These are phyloP conservation scores for Yamadazyma jaroonii DNA, from an alignment of 1,139 yeast species.

Conservation along the genomic window DNA sequence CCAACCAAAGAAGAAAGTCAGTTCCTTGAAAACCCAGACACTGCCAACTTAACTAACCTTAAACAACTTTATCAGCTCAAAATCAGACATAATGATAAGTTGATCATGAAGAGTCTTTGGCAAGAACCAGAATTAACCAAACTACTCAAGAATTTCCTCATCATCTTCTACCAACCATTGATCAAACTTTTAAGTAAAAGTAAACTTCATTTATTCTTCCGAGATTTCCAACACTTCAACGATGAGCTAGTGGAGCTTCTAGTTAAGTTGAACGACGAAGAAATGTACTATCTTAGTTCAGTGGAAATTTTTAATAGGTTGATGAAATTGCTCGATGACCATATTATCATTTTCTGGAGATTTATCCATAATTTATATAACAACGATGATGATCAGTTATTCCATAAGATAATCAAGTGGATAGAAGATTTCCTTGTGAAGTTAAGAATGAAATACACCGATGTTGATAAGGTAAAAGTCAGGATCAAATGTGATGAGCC, in stretches of 20 bases:
- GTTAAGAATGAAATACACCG: constrained; percentile 58
- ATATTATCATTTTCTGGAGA: constrained; percentile 66
- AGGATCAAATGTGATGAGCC: constrained; percentile 24
- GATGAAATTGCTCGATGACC: constrained; percentile 62
- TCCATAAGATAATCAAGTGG: constrained; percentile 72
- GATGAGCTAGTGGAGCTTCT: constrained; percentile 60
- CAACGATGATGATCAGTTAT: constrained; percentile 69
- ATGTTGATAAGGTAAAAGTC: constrained; percentile 43
- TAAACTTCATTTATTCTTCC: constrained; percentile 71
- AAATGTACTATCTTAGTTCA: constrained; percentile 42
- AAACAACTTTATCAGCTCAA: constrained; percentile 64
- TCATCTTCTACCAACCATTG: constrained; percentile 82
- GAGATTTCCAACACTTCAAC: constrained; percentile 69
- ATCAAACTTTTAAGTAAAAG: constrained; percentile 75
- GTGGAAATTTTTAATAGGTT: constrained; percentile 62
- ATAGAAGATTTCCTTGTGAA: constrained; percentile 52
- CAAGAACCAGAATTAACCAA: constrained; percentile 76
- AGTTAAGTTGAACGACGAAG: constrained; percentile 47
- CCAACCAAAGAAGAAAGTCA: constrained; percentile 1
- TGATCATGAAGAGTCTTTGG: constrained; percentile 73
- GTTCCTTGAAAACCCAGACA: not conserved
- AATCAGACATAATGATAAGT: constrained; percentile 72
- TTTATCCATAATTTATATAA: constrained; percentile 75
- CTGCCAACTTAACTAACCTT: constrained; percentile 35
- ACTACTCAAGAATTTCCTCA: constrained; percentile 66